Percentiles rank a stretch among this genome's conserved stretches.
phyloP scores from a whole-genome alignment of 768 basidiomycete species.

The Leucogyrophana mollusca region DNA sequence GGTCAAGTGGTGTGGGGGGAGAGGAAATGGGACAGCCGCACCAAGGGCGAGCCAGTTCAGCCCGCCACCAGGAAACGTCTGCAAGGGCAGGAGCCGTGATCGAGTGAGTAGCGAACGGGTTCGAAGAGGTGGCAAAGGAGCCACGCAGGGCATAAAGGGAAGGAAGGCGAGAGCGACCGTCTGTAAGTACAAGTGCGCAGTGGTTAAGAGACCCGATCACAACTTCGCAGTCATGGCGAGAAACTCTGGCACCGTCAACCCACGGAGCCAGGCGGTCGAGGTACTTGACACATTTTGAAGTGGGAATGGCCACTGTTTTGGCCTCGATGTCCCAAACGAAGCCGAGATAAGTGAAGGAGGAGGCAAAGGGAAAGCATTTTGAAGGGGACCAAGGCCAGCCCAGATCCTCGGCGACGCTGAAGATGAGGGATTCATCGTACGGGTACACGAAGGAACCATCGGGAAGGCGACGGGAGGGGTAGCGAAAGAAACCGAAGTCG shows the following conservation, averaged over 20 bases:
- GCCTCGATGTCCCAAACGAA: slow-evolving; percentile 33
- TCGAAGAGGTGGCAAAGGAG: slow-evolving; percentile 16
- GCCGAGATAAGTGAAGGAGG: slow-evolving; percentile 33
- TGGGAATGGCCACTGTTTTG: slow-evolving; percentile 30
- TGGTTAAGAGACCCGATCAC: slow-evolving; percentile 37
- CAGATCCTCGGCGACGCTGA: slow-evolving; percentile 15
- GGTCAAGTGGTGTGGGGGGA: background rate
- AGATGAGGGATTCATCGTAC: slow-evolving; percentile 23
- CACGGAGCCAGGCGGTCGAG: slow-evolving; percentile 19
- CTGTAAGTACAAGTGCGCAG: slow-evolving; percentile 27
- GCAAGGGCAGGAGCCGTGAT: slow-evolving; percentile 12
- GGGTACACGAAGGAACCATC: slow-evolving; percentile 3
- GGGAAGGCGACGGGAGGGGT: background rate
- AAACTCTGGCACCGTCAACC: slow-evolving; percentile 4
- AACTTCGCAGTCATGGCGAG: slow-evolving; percentile 19
- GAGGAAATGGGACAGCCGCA: background rate
- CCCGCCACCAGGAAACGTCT: slow-evolving; percentile 29
- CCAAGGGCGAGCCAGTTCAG: background rate
- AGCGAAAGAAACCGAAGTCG: slow-evolving; percentile 32
- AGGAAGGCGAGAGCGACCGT: slow-evolving; percentile 28
- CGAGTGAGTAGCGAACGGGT: slow-evolving; percentile 10
- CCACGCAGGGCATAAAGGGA: slow-evolving; percentile 26
- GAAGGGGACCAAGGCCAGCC: slow-evolving; percentile 35
- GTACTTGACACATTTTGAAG: slow-evolving; percentile 29
- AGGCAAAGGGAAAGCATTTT: slow-evolving; percentile 26